Conservation (phyloP, 352 stramenopile species). For the Phytophthora palmivora region DNA sequence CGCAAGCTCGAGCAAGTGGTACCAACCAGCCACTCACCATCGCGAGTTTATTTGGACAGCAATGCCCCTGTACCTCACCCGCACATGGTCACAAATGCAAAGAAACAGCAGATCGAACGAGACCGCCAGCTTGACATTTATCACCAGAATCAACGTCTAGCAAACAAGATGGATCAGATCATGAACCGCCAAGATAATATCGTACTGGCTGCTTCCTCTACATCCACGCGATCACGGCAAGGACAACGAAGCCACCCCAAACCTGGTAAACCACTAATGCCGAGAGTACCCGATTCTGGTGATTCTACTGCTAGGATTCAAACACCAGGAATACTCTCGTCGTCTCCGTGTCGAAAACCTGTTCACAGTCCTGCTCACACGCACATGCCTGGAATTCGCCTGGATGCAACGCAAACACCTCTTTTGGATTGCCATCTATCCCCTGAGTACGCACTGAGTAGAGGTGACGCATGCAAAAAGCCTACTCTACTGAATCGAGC, state of each 20-base stretch:
- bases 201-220: conserved; percentile 49
- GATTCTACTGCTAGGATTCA: conserved; percentile 8
- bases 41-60: conserved; percentile 69
- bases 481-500: conserved; percentile 63
- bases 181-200: conserved; percentile 66
- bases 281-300: neutral
- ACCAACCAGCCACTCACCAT: conserved; percentile 65
- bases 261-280: conserved; percentile 9
- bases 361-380: conserved; percentile 59
- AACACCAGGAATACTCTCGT: conserved; percentile 16
- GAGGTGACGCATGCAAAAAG: conserved; percentile 79
- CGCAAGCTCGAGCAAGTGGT: conserved; percentile 69
- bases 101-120: conserved; percentile 65
- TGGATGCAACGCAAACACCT: conserved; percentile 71
- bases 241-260: conserved; percentile 5
- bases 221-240: conserved; percentile 9
- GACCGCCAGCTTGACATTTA: conserved; percentile 73
- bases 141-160: conserved; percentile 73
- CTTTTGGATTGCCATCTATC: conserved; percentile 82
- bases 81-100: conserved; percentile 64
- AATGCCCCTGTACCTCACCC: conserved; percentile 47
- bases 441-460: conserved; percentile 58
- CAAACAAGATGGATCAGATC: conserved; percentile 79
- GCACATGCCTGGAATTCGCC: conserved; percentile 73
- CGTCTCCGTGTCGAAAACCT: conserved; percentile 29